Conservation (phyloP, 352 stramenopile species). For the Globisporangium echinulatum region DNA sequence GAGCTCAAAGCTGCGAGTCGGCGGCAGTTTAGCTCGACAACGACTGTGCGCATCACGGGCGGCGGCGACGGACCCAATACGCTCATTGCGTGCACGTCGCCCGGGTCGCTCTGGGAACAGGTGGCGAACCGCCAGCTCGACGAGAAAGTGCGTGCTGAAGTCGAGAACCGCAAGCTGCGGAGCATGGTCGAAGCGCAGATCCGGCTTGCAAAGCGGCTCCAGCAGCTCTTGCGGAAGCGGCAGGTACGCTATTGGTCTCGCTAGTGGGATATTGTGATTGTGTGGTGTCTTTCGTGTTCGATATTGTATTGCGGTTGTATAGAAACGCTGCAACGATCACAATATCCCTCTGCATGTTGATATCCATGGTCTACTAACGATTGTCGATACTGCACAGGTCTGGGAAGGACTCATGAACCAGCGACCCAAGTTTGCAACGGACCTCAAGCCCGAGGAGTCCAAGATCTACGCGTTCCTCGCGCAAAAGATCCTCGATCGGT, state of each 20-base stretch:
- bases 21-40: conserved; percentile 7
- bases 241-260: conserved; percentile 2
- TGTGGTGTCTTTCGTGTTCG: too few relatives aligned
- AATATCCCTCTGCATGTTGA: neutral
- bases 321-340: neutral
- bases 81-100: conserved; percentile 9
- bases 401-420: conserved; percentile 11
- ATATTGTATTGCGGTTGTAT: neutral
- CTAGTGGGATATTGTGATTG: too few relatives aligned
- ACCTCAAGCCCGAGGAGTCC: conserved; percentile 14
- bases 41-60: conserved; percentile 7
- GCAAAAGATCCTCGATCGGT: conserved; percentile 13
- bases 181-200: conserved; percentile 16
- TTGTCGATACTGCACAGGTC: neutral
- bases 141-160: conserved; percentile 13
- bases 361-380: too few relatives aligned
- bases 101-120: conserved; percentile 16
- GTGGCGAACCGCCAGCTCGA: conserved; percentile 17
- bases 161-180: conserved; percentile 15
- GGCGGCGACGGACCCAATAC: neutral
- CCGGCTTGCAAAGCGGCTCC: conserved; percentile 10
- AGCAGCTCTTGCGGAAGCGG: conserved; percentile 14
- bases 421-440: conserved; percentile 7
- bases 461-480: conserved; percentile 15
- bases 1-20: conserved; percentile 12